A percentile compares a stretch with the other conserved stretches of the same genome.
Conservation (phyloP, 805 yeast genomes). For the Candida tibetensis region DNA sequence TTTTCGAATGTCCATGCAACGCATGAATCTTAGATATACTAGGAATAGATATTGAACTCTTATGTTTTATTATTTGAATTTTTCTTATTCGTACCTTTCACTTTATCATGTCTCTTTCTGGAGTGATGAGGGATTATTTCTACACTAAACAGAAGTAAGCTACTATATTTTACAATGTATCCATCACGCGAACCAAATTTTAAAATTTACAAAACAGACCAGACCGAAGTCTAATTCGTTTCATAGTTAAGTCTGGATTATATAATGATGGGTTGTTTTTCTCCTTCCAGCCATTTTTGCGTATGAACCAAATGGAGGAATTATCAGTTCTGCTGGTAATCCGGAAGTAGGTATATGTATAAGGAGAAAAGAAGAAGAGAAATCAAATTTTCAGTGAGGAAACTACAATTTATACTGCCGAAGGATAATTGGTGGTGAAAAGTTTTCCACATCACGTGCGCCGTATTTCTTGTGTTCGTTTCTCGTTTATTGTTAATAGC, state of each 20-base stretch:
- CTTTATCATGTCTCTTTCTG: too few relatives aligned
- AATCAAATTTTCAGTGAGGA: constrained; percentile 3
- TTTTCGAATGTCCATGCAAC: too few relatives aligned
- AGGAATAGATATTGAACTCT: too few relatives aligned
- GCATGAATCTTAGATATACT: too few relatives aligned
- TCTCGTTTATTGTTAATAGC: background rate
- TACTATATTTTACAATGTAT: constrained; percentile 25
- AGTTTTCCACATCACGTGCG: background rate
- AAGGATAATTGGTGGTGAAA: background rate
- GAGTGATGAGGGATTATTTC: too few relatives aligned
- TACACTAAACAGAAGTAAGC: too few relatives aligned
- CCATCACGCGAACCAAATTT: constrained; percentile 46
- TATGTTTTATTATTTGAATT: too few relatives aligned
- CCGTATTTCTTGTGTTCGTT: too few relatives aligned
- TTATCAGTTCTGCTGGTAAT: constrained; percentile 46
- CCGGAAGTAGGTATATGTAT: constrained; percentile 39
- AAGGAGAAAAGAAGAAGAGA: constrained; percentile 12
- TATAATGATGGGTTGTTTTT: constrained; percentile 28
- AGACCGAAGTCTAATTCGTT: background rate
- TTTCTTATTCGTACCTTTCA: too few relatives aligned
- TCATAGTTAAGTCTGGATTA: constrained; percentile 27
- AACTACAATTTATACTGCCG: constrained; percentile 1
- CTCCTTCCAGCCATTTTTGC: constrained; percentile 53
- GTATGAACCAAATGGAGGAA: constrained; percentile 36
- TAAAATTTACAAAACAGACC: constrained; percentile 7